Evolutionary conservation across 164 flowering plant species (phyloP), one percentile per base, ranked within the genome.

Genomic region (Annona squamosa): DNA sequence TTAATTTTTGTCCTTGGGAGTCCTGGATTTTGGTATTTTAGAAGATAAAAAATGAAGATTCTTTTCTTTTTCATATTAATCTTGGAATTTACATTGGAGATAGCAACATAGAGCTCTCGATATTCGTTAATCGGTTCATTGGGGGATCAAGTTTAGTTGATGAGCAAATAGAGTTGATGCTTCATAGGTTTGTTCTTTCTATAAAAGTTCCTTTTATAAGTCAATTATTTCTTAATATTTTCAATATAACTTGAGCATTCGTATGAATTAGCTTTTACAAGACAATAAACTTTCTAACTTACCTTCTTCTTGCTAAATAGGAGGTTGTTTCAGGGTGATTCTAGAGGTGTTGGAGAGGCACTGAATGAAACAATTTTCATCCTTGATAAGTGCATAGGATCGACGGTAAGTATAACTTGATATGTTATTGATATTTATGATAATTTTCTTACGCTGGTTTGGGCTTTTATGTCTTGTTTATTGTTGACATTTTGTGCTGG

Each of bases 161-260:
- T 86, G 98, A 98, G 64, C 91, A 91, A 79, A 73, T 91, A 74
- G 99, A 95, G 83, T 77, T 95, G 72, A 91, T 95, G 98, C 91
- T 91, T 69, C 99, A 95, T 72, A 89, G 99, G 98, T 90, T 64
- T 73, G 69, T 18, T 72, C 18, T 62, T 48, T 4, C 48, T 72
- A 74, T 69, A 44, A 18, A 5, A 26, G 37, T 16, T 68, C 48
- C 17, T 43, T 59, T n/a, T 47, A 26, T 26, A 26, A 26, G 37
- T 26, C 37, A 26, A 48, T 65, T 69, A 37, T 1, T 72, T 72
- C 26, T 4, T 70, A 9, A 17, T 48, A 41, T 43, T 9, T 2
- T 65, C 13, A 7, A n/a, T 65, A 7, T 2, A 26, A 52, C 59
- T 3, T 1, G 59, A 52, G 59, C 5, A 63, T 63, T 63, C 65